phyloP scores from a whole-genome alignment of 345 rosid species.

The Cochlearia excelsa region DNA sequence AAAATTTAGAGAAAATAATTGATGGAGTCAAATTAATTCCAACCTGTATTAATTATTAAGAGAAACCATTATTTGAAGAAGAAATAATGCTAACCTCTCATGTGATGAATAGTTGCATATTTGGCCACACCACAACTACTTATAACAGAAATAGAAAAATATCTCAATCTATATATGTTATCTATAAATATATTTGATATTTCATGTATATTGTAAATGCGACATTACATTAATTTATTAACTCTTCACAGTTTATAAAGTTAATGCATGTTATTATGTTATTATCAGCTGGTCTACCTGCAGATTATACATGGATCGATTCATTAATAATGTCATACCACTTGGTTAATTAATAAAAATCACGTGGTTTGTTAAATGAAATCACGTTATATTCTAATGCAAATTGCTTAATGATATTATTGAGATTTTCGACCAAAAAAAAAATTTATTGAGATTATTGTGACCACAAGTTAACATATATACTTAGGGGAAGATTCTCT shows the following conservation, averaged over 20 bases:
- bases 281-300: slow-evolving; percentile 14
- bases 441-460: slow-evolving; percentile 3
- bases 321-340: slow-evolving; percentile 13
- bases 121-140: too few relatives aligned
- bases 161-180: too few relatives aligned
- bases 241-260: not conserved
- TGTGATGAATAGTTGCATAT: too few relatives aligned
- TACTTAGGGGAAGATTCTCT: slow-evolving; percentile 22
- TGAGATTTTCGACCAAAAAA: too few relatives aligned
- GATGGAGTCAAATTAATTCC: too few relatives aligned
- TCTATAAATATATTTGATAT: not conserved
- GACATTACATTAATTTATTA: not conserved
- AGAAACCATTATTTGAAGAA: too few relatives aligned
- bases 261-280: not conserved
- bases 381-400: slow-evolving; percentile 15
- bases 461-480: slow-evolving; percentile 13
- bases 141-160: too few relatives aligned
- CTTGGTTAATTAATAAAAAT: slow-evolving; percentile 13
- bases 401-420: slow-evolving; percentile 7
- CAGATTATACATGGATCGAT: slow-evolving; percentile 1
- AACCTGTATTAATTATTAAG: too few relatives aligned
- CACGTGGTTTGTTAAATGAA: slow-evolving; percentile 18
- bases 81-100: too few relatives aligned
- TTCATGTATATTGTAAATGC: not conserved
- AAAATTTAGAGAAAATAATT: too few relatives aligned